Evolutionary conservation across 2,329 filamentous ascomycete genomes (phyloP), one percentile per base, ranked within the genome.

Genomic region (Akanthomyces muscarius): DNA sequence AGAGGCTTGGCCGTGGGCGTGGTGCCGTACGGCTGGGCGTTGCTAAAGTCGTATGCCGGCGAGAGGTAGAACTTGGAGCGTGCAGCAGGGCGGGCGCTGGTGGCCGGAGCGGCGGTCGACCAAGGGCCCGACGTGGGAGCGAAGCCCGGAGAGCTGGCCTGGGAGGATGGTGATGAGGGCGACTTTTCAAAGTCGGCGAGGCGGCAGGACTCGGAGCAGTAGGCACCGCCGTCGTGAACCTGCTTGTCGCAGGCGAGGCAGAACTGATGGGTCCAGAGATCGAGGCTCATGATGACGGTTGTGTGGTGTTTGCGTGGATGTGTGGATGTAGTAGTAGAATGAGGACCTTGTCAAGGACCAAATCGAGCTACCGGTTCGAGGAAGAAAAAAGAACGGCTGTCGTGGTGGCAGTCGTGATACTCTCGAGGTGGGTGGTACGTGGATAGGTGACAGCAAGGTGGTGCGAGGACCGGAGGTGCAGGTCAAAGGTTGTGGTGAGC

Each of bases 151-250:
- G 85, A 86, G 71, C 82, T 85, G 60, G 83, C 80, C 56, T 83
- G 80, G 5, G 87, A 86, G 72, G 81, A 80, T 16, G 82, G 78
- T 58, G 81, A 78, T 18, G 81, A 83, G 25, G 61, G 54, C 44
- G 85, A 87, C 76, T 87, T 88, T 77, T 97, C 92, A 70, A 94
- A 87, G 77, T 97, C 93, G 68, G 91, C 89, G 51, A 97, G 82
- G 68, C 92, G 86, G 83, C 93, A 97, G 36, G 90, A 86, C 78
- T 97, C 92, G 53, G 92, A 96, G 83, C 93, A 97, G 83, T 96
- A 97, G 68, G 90, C 87, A 66, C 88, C 88, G 63, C 87, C 87
- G 67, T 90, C 85, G 65, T 96, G 91, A 56, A 77, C 75, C 70
- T 78, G 76, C 79, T 89, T 89, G 80, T 97, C 93, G 81, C 93